Percentiles rank a stretch among this genome's conserved stretches.
These are phyloP conservation scores for Hyphodiscus sp. DNA, from an alignment of 2,329 filamentous ascomycete species.

Conservation along the genomic window DNA sequence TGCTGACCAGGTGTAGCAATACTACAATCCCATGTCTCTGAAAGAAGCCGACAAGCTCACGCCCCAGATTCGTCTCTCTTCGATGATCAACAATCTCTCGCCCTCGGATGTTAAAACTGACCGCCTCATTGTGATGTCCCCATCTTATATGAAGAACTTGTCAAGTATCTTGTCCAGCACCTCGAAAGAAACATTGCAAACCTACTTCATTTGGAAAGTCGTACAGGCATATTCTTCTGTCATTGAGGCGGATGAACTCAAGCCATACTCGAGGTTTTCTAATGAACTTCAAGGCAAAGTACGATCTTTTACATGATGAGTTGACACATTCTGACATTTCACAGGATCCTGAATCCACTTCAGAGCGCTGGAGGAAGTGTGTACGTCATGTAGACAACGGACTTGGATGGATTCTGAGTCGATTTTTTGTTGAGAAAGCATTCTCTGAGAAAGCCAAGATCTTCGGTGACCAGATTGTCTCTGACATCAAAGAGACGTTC, in stretches of 20 bases:
- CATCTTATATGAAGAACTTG: slow-evolving; percentile 53
- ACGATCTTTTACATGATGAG: slow-evolving; percentile 8
- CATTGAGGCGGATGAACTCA: slow-evolving; percentile 53
- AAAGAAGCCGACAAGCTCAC: slow-evolving; percentile 47
- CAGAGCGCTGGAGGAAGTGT: slow-evolving; percentile 63
- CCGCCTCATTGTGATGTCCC: slow-evolving; percentile 52
- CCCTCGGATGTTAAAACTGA: slow-evolving; percentile 44
- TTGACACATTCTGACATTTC: slow-evolving; percentile 8
- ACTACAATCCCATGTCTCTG: slow-evolving; percentile 58
- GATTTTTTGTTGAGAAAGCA: slow-evolving; percentile 63
- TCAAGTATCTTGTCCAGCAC: slow-evolving; percentile 48
- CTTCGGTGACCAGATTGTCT: slow-evolving; percentile 63
- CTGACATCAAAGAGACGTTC: slow-evolving; percentile 63
- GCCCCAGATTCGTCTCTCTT: slow-evolving; percentile 48
- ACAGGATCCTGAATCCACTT: slow-evolving; percentile 50
- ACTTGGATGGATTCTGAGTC: slow-evolving; percentile 61
- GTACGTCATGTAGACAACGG: slow-evolving; percentile 49
- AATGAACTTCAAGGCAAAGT: slow-evolving; percentile 54
- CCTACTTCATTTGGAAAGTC: slow-evolving; percentile 60
- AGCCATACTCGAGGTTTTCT: slow-evolving; percentile 52
- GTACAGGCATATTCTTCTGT: slow-evolving; percentile 45
- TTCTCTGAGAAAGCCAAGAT: slow-evolving; percentile 61
- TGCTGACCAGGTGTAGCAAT: slow-evolving; percentile 38
- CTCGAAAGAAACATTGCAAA: slow-evolving; percentile 47
- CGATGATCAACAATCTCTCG: slow-evolving; percentile 45